These are phyloP conservation scores for Fusarium mexicanum DNA, from an alignment of 2,329 filamentous ascomycete species.

Conservation along the genomic window DNA sequence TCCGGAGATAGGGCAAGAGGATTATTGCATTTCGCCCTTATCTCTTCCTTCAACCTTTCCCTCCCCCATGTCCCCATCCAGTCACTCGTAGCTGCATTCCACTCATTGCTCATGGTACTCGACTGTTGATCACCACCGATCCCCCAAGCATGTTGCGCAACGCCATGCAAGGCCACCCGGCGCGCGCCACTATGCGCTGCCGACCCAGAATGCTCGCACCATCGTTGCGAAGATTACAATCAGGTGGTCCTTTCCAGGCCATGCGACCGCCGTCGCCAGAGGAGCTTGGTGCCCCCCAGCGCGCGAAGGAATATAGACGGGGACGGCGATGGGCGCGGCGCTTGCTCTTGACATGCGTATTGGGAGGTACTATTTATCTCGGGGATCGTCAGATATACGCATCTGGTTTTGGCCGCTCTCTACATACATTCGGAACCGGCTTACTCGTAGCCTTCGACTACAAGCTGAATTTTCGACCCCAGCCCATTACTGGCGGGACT, in stretches of 20 bases:
- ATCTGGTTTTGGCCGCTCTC: conserved; percentile 78
- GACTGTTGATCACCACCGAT: conserved; percentile 13
- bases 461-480: conserved; percentile 91
- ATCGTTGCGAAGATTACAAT: conserved; percentile 43
- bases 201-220: conserved; percentile 60
- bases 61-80: neutral
- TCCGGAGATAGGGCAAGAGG: conserved; percentile 11
- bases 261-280: conserved; percentile 81
- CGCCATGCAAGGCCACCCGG: conserved; percentile 41
- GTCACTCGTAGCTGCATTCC: neutral
- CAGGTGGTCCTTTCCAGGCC: conserved; percentile 64
- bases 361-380: conserved; percentile 70
- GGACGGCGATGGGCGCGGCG: conserved; percentile 81
- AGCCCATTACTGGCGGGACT: conserved; percentile 77
- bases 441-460: conserved; percentile 89
- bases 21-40: neutral
- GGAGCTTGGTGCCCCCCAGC: conserved; percentile 76
- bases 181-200: conserved; percentile 41
- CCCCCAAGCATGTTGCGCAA: conserved; percentile 44
- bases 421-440: conserved; percentile 83
- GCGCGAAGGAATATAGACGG: conserved; percentile 76
- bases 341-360: conserved; percentile 68
- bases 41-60: too few species aligned
- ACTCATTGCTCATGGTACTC: conserved; percentile 19
- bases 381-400: conserved; percentile 81